Conservation (phyloP, 2,329 filamentous ascomycete species). For the Colletotrichum phormii region DNA sequence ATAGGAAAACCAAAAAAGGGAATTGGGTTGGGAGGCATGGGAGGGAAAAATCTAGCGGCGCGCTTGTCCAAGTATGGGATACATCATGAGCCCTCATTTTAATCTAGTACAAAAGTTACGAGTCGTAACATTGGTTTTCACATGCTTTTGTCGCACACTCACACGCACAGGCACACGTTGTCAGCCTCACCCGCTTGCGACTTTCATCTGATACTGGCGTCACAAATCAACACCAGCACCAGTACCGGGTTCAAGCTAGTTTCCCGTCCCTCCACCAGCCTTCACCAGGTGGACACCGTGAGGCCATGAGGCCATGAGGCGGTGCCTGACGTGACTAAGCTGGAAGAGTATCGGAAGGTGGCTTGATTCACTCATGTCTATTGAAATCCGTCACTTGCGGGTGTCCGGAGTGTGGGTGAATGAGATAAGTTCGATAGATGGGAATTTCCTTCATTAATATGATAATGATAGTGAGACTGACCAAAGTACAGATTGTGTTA, state of each 20-base stretch:
- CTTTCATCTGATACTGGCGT: conserved; percentile 23
- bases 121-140: conserved; percentile 15
- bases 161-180: neutral
- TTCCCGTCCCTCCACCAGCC: conserved; percentile 14
- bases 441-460: neutral
- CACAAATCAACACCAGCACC: conserved; percentile 1
- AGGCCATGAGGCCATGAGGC: conserved; percentile 7
- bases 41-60: neutral
- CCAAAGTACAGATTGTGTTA: too few species aligned
- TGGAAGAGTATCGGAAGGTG: neutral
- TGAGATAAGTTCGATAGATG: too few species aligned
- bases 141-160: conserved; percentile 18
- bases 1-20: neutral
- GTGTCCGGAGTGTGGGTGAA: too few species aligned
- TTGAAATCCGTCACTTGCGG: neutral
- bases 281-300: conserved; percentile 8
- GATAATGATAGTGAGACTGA: neutral
- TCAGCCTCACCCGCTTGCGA: conserved; percentile 23
- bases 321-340: neutral
- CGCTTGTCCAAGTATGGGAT: conserved; percentile 7
- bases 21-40: neutral
- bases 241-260: conserved; percentile 12
- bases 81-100: conserved; percentile 17
- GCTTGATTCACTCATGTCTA: neutral
- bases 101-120: conserved; percentile 24